Percentiles rank a stretch among this genome's conserved stretches.
Evolutionary conservation across 148 eudicot genomes (phyloP).

Genomic region (Rhododendron williamsianum): DNA sequence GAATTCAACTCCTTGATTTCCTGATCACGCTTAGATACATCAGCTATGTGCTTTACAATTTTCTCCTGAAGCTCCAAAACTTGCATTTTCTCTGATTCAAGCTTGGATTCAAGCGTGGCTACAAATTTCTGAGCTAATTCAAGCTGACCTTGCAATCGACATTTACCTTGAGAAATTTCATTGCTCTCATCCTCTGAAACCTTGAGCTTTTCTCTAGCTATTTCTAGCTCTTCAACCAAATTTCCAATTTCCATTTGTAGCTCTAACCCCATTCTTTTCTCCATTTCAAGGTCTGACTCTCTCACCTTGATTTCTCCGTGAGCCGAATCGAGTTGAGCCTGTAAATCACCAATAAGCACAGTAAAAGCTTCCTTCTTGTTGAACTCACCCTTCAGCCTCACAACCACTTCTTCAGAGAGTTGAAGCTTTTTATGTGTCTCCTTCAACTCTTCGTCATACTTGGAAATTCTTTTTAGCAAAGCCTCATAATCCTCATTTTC

Average conservation of each 20-base stretch:
- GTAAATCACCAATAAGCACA: conserved; percentile 18
- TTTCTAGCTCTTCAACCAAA: conserved; percentile 41
- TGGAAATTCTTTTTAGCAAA: conserved; percentile 35
- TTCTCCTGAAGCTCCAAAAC: conserved; percentile 46
- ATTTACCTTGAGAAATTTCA: conserved; percentile 21
- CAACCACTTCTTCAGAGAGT: conserved; percentile 48
- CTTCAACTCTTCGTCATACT: conserved; percentile 42
- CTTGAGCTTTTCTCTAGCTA: conserved; percentile 31
- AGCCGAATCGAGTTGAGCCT: conserved; percentile 28
- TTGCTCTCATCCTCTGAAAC: conserved; percentile 26
- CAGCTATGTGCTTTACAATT: conserved; percentile 23
- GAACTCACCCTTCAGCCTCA: conserved; percentile 41
- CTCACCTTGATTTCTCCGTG: conserved; percentile 18
- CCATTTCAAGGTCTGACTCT: conserved; percentile 28
- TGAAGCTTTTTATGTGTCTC: conserved; percentile 38
- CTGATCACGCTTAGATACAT: conserved; percentile 27
- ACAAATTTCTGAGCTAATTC: conserved; percentile 29
- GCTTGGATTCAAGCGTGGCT: conserved; percentile 34
- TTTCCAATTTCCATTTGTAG: conserved; percentile 31
- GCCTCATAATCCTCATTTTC: conserved; percentile 23
- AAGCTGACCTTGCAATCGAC: conserved; percentile 31
- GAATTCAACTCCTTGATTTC: conserved; percentile 42
- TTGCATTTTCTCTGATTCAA: conserved; percentile 40
- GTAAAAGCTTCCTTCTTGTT: conserved; percentile 19
- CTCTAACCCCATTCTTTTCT: conserved; percentile 26